Evolutionary conservation across 345 rosid genomes (phyloP).

Genomic region (Excoecaria cochinchinensis): DNA sequence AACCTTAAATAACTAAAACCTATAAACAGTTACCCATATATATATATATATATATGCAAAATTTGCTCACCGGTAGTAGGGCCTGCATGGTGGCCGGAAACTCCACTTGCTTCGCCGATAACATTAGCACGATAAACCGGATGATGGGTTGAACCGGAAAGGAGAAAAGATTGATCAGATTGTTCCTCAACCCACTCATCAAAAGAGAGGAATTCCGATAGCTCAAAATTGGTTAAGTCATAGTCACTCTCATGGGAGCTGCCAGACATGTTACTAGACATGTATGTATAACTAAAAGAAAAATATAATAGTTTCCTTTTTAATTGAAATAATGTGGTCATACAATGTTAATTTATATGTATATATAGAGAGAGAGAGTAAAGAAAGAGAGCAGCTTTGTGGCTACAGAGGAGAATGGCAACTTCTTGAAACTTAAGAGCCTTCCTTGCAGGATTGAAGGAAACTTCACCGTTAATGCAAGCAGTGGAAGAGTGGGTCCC

Average conservation of each 20-base stretch:
- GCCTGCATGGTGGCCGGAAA: conserved; percentile 32
- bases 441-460: conserved; percentile 39
- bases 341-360: not conserved
- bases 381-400: conserved; percentile 9
- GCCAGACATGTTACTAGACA: not conserved
- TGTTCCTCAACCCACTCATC: conserved; percentile 52
- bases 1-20: no score
- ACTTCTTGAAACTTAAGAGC: conserved; percentile 17
- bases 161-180: conserved; percentile 36
- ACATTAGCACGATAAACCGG: conserved; percentile 38
- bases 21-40: no score
- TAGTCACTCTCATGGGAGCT: conserved; percentile 33
- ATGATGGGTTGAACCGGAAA: conserved; percentile 28
- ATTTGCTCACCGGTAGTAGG: not conserved
- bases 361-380: not conserved
- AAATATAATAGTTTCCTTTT: not conserved
- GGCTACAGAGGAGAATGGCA: no score
- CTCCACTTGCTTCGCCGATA: conserved; percentile 22
- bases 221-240: conserved; percentile 41
- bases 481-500: no score
- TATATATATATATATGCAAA: no score
- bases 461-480: conserved; percentile 37
- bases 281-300: no score
- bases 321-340: not conserved
- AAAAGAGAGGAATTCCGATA: conserved; percentile 45